Evolutionary conservation across 1,139 yeast genomes (phyloP), one percentile per base, ranked within the genome.

Genomic region (Kodamaea sp.): DNA sequence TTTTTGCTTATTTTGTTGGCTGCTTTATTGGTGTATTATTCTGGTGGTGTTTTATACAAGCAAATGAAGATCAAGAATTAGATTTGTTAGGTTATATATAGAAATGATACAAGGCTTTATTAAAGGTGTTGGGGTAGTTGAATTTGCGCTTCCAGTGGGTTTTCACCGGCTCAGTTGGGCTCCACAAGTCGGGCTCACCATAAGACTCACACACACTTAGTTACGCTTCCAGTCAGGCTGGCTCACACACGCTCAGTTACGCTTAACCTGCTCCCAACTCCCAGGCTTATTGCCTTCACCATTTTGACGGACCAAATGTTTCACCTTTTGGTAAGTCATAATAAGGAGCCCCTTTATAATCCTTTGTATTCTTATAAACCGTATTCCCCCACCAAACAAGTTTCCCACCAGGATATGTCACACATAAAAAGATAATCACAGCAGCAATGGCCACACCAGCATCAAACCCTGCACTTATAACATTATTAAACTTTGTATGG

Each of bases 1-100:
- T 78, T 79, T 46, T 47, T 78, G 15, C 58, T 78, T 37, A 79
- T 80, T 34, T 54, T 78, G 27, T 52, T 73, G 36, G 77, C 81
- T 11, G 81, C 83, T 0, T 54, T 75, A 15, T 65, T 68, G 20
- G 84, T 79, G 7, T 78, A 71, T 48, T 70, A 73, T 38, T 70
- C 79, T 22, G 84, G 82, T 35, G 80, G 80, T 1, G 57, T 74
- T 35, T 54, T 78, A 27, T 78, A 78, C 55, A 67, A 62, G 46
- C 45, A 47, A 28, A 44, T 50, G 48, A 43, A 37, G 30, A 37
- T 32, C 10, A 32, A 32, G 35, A 8, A 29, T 9, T 11, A 29
- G 9, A 10, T n/a, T 10, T 3, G 15, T 10, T 7, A 29, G 10
- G 4, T 3, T n/a, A 8, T 29, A 29, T n/a, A n/a, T 29, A 29